Percentiles rank a stretch among this genome's conserved stretches.
Evolutionary conservation across 1,284 basidiomycete genomes (phyloP).

Genomic region (Taiwanofungus camphoratus): DNA sequence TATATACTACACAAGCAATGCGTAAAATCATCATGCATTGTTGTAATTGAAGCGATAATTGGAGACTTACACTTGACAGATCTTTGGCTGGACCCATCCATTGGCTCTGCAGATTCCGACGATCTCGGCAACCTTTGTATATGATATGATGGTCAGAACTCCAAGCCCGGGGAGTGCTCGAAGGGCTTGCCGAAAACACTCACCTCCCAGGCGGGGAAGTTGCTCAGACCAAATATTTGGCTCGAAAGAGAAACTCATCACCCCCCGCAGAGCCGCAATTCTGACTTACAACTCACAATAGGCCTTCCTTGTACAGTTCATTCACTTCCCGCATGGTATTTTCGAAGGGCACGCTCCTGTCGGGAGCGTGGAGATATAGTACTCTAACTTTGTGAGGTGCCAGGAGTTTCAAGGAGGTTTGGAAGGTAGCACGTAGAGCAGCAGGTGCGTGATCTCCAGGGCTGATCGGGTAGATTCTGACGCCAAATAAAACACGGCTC

Average conservation of each 20-base stretch:
- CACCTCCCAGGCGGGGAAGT: constrained; percentile 40
- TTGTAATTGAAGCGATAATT: not conserved
- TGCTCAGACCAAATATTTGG: constrained; percentile 43
- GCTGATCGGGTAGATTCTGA: constrained; percentile 36
- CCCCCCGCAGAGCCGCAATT: not conserved
- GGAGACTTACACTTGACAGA: constrained; percentile 40
- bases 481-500: not conserved
- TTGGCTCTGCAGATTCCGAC: constrained; percentile 46
- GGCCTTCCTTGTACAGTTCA: constrained; percentile 37
- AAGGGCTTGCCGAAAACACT: too few species aligned
- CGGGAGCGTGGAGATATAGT: constrained; percentile 43
- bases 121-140: constrained; percentile 46
- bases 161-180: too few species aligned
- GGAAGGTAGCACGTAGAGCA: constrained; percentile 32
- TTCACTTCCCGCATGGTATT: constrained; percentile 40
- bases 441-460: constrained; percentile 35
- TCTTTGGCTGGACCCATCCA: constrained; percentile 44
- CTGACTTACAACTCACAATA: constrained; percentile 31
- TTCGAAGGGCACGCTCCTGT: constrained; percentile 40
- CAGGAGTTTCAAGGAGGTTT: constrained; percentile 33
- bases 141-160: too few species aligned
- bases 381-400: constrained; percentile 35
- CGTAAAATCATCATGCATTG: too few species aligned
- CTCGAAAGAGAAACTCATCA: constrained; percentile 20
- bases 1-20: constrained; percentile 35